phyloP scores from a whole-genome alignment of 1,139 yeast species.

The Scheffersomyces lignicola region DNA sequence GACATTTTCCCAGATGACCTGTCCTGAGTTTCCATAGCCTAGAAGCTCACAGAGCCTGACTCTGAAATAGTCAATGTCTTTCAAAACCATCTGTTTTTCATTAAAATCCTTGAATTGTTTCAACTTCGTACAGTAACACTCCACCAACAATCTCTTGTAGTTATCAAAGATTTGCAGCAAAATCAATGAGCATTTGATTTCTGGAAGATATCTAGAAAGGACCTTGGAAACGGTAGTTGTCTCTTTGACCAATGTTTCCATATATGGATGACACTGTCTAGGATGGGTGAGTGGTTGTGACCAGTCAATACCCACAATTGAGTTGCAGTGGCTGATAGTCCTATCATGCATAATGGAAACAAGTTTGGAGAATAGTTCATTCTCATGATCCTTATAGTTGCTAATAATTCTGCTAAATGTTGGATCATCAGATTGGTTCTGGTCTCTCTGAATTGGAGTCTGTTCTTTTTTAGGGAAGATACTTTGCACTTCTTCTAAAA shows the following conservation, averaged over 20 bases:
- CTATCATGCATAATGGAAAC: slow-evolving; percentile 72
- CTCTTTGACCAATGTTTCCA: slow-evolving; percentile 68
- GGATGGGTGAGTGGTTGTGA: slow-evolving; percentile 41
- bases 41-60: slow-evolving; percentile 58
- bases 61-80: slow-evolving; percentile 66
- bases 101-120: slow-evolving; percentile 52
- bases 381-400: slow-evolving; percentile 59
- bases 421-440: slow-evolving; percentile 34
- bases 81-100: slow-evolving; percentile 53
- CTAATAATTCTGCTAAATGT: slow-evolving; percentile 29
- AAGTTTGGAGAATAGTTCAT: slow-evolving; percentile 64
- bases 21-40: slow-evolving; percentile 69
- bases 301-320: slow-evolving; percentile 53
- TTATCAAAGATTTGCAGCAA: slow-evolving; percentile 60
- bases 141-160: slow-evolving; percentile 57
- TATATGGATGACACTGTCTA: slow-evolving; percentile 56
- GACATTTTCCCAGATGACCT: slow-evolving; percentile 64
- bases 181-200: slow-evolving; percentile 46
- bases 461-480: slow-evolving; percentile 10
- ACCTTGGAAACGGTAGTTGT: slow-evolving; percentile 64
- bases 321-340: slow-evolving; percentile 47
- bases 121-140: slow-evolving; percentile 53
- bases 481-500: slow-evolving; percentile 20
- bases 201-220: slow-evolving; percentile 58
- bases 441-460: slow-evolving; percentile 8